These are phyloP conservation scores for Peniophora sp. DNA, from an alignment of 1,284 basidiomycete genomes.

Conservation along the genomic window DNA sequence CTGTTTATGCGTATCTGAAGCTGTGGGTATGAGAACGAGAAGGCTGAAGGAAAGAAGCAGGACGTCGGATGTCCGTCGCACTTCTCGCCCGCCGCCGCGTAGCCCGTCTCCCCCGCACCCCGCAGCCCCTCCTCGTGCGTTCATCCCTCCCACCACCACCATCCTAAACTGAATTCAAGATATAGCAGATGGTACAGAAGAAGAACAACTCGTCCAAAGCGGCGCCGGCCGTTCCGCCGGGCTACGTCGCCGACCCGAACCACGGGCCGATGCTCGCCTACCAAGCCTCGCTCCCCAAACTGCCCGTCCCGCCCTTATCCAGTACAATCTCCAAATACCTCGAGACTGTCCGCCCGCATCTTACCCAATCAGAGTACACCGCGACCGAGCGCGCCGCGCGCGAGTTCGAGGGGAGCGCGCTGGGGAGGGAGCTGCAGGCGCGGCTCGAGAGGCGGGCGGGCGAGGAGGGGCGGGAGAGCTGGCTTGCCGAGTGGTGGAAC, in stretches of 20 bases:
- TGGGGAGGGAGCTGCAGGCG: constrained; percentile 71
- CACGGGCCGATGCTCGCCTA: constrained; percentile 71
- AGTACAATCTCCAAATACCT: constrained; percentile 85
- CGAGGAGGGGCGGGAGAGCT: constrained; percentile 59
- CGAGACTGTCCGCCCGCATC: constrained; percentile 71
- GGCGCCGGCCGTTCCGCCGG: constrained; percentile 24
- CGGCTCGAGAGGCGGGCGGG: constrained; percentile 72
- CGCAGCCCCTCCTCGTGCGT: too few species aligned
- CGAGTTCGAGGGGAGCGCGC: constrained; percentile 65
- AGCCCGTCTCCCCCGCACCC: too few species aligned
- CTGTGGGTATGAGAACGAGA: too few species aligned
- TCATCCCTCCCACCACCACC: neutral
- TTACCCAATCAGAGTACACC: constrained; percentile 55
- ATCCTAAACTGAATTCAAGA: neutral
- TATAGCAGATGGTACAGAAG: constrained; percentile 1
- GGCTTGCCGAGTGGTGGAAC: constrained; percentile 99
- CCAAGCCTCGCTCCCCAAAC: constrained; percentile 71
- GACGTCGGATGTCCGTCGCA: too few species aligned
- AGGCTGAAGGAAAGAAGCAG: too few species aligned
- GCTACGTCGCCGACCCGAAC: constrained; percentile 37
- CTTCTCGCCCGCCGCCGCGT: too few species aligned
- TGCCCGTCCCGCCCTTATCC: constrained; percentile 79
- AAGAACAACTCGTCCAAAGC: constrained; percentile 10
- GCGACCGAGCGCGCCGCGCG: constrained; percentile 56
- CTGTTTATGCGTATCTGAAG: too few species aligned